Evolutionary conservation across 305 asterid genomes (phyloP), one percentile per base, ranked within the genome.

Genomic region (Ruellia speciosa): DNA sequence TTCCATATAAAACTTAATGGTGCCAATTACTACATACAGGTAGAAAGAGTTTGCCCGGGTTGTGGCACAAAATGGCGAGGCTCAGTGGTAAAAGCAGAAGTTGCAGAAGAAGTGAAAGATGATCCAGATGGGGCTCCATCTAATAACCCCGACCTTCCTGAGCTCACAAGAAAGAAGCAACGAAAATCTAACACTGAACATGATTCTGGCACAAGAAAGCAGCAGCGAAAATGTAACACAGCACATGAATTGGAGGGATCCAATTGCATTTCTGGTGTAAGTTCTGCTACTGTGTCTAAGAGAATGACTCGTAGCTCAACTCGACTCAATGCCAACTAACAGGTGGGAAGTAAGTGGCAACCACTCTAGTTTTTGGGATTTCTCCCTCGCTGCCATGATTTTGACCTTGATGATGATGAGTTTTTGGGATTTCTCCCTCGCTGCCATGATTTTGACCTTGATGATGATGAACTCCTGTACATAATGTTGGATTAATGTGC

Each of bases 31-130:
- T 56, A 15, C 7, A 34, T 57, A 46, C 80, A 90, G 96, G 79
- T 66, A 4, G 79, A 67, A 59, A 72, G 78, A 72, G 86, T 74
- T 34, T 90, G 97, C 64, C 81, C 96, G 0, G 75, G 88, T 50
- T 90, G 96, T 70, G 78, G 82, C 6, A 73, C 83, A 24, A 71
- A 69, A 48, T 85, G 94, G 95, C 82, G 31, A 11, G 77, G 56
- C 40, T 52, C 64, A 20, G 43, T 13, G 7, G 70, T 82, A 20
- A 82, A 82, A 68, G 78, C 66, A 41, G 90, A 82, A 76, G 52
- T 48, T 33, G 7, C 37, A 19, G 78, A 77, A 55, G 75, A 69
- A 55, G 79, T 35, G 35, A 66, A 69, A 6, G 75, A 74, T 49
- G 41, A 74, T 66, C 52, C 54, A 18, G 77, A 66, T 24, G 76